Percentiles rank a stretch among this genome's conserved stretches.
Conservation (phyloP, 192 early-diverging fungal species). For the Allomyces javanicus region DNA sequence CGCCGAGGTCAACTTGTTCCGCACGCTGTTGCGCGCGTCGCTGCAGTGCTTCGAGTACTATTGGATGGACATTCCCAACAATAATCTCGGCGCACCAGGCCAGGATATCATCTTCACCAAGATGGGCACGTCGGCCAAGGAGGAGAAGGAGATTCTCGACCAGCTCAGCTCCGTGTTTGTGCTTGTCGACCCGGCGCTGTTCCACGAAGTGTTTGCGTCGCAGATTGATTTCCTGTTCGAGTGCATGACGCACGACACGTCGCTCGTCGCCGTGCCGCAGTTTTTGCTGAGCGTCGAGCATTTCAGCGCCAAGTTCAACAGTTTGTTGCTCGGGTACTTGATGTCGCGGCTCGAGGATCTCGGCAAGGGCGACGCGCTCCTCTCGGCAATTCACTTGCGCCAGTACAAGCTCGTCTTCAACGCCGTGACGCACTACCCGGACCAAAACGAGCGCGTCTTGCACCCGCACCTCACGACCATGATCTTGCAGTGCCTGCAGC, state of each 20-base stretch:
- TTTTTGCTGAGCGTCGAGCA: conserved; percentile 65
- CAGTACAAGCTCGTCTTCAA: conserved; percentile 87
- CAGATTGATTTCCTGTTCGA: conserved; percentile 75
- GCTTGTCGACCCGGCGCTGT: conserved; percentile 62
- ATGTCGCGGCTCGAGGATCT: conserved; percentile 57
- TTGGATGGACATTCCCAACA: conserved; percentile 39
- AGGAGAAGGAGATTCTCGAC: conserved; percentile 83
- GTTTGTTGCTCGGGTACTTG: conserved; percentile 53
- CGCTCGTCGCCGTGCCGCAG: conserved; percentile 65
- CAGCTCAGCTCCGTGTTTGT: conserved; percentile 73
- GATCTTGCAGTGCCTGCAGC: conserved; percentile 71
- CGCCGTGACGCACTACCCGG: conserved; percentile 78
- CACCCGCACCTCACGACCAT: conserved; percentile 81
- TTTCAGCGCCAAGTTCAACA: conserved; percentile 55
- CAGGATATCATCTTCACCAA: conserved; percentile 16
- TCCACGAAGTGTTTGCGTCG: conserved; percentile 86
- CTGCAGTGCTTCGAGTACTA: conserved; percentile 69
- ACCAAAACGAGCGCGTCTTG: conserved; percentile 74
- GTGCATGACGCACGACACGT: conserved; percentile 51
- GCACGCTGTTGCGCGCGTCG: conserved; percentile 51
- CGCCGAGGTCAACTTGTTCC: conserved; percentile 54
- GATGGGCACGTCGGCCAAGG: conserved; percentile 45
- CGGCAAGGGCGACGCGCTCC: conserved; percentile 40
- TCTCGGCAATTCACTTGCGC: conserved; percentile 57
- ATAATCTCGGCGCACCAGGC: conserved; percentile 10